Evolutionary conservation across 441 rosid species (phyloP).

Genomic region (Iberis amara): DNA sequence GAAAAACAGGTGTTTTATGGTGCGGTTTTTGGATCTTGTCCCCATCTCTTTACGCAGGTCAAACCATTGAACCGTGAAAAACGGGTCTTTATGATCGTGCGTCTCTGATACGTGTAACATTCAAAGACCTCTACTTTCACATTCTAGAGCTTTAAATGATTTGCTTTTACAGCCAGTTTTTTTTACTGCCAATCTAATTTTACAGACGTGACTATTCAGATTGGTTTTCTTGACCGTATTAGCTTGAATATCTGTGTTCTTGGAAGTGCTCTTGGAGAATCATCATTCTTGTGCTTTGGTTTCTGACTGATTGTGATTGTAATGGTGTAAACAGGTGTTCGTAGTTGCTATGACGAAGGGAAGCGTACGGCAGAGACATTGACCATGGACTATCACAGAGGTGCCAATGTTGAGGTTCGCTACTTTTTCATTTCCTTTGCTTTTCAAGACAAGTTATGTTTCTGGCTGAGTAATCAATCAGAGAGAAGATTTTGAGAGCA

Average conservation of each 20-base stretch:
- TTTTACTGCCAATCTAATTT: constrained; percentile 7
- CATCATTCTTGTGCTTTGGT: constrained; percentile 12
- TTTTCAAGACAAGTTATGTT: neutral
- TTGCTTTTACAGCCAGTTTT: constrained; percentile 9
- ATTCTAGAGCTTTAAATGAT: neutral
- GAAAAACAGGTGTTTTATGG: constrained; percentile 31
- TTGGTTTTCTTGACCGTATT: neutral
- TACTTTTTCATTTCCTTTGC: neutral
- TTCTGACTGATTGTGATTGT: constrained; percentile 8
- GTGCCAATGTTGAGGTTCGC: constrained; percentile 60
- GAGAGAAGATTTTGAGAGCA: neutral
- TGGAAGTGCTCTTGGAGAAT: neutral
- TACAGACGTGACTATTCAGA: neutral
- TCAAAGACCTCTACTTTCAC: too few species aligned
- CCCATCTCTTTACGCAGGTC: constrained; percentile 20
- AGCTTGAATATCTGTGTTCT: neutral
- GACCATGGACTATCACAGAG: constrained; percentile 72
- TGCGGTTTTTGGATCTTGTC: constrained; percentile 30
- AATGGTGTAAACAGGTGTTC: constrained; percentile 43
- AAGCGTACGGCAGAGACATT: constrained; percentile 74
- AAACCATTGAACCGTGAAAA: constrained; percentile 27
- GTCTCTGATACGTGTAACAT: constrained; percentile 29
- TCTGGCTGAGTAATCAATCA: neutral
- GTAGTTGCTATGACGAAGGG: constrained; percentile 79
- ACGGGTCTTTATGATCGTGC: constrained; percentile 31